Evolutionary conservation across 768 basidiomycete genomes (phyloP).

Genomic region (Vishniacozyma victoriae): DNA sequence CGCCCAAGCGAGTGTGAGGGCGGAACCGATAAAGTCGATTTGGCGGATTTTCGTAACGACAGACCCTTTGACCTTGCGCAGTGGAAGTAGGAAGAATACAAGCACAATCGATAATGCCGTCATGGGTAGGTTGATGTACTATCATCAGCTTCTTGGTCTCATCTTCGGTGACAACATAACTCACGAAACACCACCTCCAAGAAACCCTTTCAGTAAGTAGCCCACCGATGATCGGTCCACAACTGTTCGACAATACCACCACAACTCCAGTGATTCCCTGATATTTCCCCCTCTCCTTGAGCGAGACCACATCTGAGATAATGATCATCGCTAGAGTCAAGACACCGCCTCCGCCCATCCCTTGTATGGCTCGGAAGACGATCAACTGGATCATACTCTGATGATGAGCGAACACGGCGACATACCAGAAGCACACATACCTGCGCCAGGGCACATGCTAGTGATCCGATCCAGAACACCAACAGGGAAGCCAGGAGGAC

Average conservation of each 20-base stretch:
- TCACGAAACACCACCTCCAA: slow-evolving; percentile 66
- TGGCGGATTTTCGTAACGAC: slow-evolving; percentile 60
- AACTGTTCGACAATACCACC: slow-evolving; percentile 58
- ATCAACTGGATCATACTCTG: slow-evolving; percentile 63
- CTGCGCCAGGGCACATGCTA: slow-evolving; percentile 61
- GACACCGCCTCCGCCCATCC: slow-evolving; percentile 66
- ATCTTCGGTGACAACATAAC: neutral
- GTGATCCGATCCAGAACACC: slow-evolving; percentile 62
- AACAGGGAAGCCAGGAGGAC: slow-evolving; percentile 57
- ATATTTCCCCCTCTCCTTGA: slow-evolving; percentile 63
- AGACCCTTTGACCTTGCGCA: slow-evolving; percentile 63
- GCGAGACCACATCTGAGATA: slow-evolving; percentile 63
- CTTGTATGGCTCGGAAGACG: slow-evolving; percentile 62
- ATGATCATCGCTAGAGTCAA: slow-evolving; percentile 66
- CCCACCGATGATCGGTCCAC: slow-evolving; percentile 67
- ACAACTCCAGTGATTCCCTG: slow-evolving; percentile 66
- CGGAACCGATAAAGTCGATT: slow-evolving; percentile 61
- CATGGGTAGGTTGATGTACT: slow-evolving; percentile 63
- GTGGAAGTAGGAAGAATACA: slow-evolving; percentile 60
- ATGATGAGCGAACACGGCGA: neutral
- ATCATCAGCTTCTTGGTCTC: slow-evolving; percentile 3
- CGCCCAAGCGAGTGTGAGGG: slow-evolving; percentile 59
- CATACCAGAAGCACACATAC: too few species aligned
- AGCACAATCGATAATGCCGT: slow-evolving; percentile 56
- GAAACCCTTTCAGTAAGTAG: slow-evolving; percentile 58